Evolutionary conservation across 345 rosid species (phyloP).

Genomic region (Acer campestre): DNA sequence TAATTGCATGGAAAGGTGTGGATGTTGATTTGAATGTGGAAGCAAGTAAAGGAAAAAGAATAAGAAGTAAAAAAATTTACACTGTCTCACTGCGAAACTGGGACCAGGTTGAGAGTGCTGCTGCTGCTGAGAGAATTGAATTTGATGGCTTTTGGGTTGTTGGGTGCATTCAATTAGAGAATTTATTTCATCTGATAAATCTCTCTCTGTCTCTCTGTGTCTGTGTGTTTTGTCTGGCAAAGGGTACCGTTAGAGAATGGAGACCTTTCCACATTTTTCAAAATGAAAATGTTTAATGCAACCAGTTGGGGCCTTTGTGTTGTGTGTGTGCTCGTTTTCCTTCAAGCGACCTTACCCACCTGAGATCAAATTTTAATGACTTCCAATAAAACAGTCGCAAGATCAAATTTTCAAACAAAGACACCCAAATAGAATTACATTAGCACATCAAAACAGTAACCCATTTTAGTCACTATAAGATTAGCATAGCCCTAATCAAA

Average conservation of each 20-base stretch:
- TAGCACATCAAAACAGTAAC: too few species aligned
- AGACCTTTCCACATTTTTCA: not conserved
- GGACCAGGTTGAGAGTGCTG: conserved; percentile 47
- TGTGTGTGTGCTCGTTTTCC: not conserved
- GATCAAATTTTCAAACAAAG: too few species aligned
- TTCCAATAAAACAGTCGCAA: too few species aligned
- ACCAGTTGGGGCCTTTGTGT: not conserved
- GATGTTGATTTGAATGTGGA: conserved; percentile 22
- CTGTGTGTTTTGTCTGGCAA: not conserved
- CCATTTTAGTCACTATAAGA: too few species aligned
- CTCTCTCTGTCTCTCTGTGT: conserved; percentile 3
- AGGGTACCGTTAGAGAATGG: not conserved
- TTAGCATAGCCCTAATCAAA: too few species aligned
- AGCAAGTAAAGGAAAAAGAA: conserved; percentile 22
- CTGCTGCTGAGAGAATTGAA: conserved; percentile 52
- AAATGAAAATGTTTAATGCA: not conserved
- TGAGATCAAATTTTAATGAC: too few species aligned
- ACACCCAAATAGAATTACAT: too few species aligned
- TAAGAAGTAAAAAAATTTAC: conserved; percentile 32
- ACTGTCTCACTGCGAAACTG: conserved; percentile 31
- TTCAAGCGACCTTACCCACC: not conserved
- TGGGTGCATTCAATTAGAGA: conserved; percentile 62
- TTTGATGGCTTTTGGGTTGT: conserved; percentile 50
- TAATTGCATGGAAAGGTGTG: conserved; percentile 5
- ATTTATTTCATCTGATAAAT: conserved; percentile 42